Evolutionary conservation across 1,284 basidiomycete species (phyloP).

Genomic region (Grifola frondosa): DNA sequence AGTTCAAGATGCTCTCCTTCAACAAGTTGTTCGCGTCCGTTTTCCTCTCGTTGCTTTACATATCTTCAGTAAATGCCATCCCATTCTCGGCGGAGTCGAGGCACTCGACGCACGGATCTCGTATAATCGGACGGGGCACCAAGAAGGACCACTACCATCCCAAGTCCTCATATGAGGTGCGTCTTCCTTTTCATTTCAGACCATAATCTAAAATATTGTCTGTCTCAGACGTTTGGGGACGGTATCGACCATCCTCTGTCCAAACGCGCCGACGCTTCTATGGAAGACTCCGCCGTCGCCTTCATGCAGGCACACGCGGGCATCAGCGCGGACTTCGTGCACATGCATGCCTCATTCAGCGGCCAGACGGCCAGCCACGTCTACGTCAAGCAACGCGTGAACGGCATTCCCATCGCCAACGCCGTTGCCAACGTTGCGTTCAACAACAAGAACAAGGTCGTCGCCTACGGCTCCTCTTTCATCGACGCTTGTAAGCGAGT

Average conservation of each 20-base stretch:
- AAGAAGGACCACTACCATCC: constrained; percentile 43
- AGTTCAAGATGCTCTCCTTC: too few species aligned
- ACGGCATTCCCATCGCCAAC: constrained; percentile 43
- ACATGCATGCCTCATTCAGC: constrained; percentile 28
- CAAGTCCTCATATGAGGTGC: constrained; percentile 42
- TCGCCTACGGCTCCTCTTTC: constrained; percentile 52
- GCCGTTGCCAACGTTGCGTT: constrained; percentile 48
- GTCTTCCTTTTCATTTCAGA: background rate
- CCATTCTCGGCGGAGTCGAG: constrained; percentile 29
- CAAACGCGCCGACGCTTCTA: constrained; percentile 29
- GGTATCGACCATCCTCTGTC: constrained; percentile 36
- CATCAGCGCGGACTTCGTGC: constrained; percentile 24
- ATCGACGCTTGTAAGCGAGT: constrained; percentile 40
- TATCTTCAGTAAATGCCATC: constrained; percentile 24
- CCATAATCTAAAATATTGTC: background rate
- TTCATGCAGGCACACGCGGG: constrained; percentile 31
- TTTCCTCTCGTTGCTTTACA: constrained; percentile 29
- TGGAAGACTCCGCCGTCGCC: constrained; percentile 29
- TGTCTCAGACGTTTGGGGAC: constrained; percentile 43
- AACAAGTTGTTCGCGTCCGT: constrained; percentile 20
- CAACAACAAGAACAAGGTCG: constrained; percentile 38
- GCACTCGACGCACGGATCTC: constrained; percentile 42
- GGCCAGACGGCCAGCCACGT: constrained; percentile 34
- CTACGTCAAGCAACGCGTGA: constrained; percentile 41
- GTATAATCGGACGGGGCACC: constrained; percentile 35